Base-by-base conservation (phyloP, 2,329 filamentous ascomycete species). In the Diaporthe citrichinensis region DNA sequence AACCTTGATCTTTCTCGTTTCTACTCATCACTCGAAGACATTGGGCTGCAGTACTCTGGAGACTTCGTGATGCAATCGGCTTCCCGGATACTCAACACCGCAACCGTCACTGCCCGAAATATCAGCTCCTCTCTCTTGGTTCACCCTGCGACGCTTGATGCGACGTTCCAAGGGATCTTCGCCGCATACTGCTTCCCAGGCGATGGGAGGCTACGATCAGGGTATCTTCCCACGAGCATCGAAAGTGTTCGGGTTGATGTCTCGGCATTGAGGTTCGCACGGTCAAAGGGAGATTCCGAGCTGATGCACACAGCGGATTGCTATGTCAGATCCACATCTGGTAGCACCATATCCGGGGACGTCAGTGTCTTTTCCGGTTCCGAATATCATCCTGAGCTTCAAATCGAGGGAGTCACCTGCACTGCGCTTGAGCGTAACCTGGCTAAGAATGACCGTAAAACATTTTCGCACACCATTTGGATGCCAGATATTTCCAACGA, bases 151-250 rank as follows among this genome's bases (percentile, higher is more conserved):
- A 65, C 36, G 17, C 59, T 65, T 12, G 59, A 65, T 25, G 59
- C 59, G 5, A 17, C 31, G 5, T 65, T 65, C 36, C 59, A 65
- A 14, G 36, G 59, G 14, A 44, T 65, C 9, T 65, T 65, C 41
- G 59, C 59, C 20, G 59, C 59, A 25, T 65, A 44, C 36, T 23
- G 31, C 59, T 65, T 39, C 8, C 59, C 59, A 44, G 59, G 59
- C 15, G 59, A 65, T 17, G 41, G 41, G 41, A 44, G 41, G 41
- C 41, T 44, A 14, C 41, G 41, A 0, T 17, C 41, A 17, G 41
- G 41, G 12, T 44, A 65, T 25, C 59, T 65, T 15, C 59, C 59
- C 6, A 23, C 59, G 5, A 44, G 36, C 8, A 65, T 65, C 15
- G 59, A 65, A 7, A 36, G 39, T 17, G 36, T 65, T 12, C 41